Evolutionary conservation across 352 stramenopile genomes (phyloP), one percentile per base, ranked within the genome.

Genomic region (Thalassiosira livingstoniorum): DNA sequence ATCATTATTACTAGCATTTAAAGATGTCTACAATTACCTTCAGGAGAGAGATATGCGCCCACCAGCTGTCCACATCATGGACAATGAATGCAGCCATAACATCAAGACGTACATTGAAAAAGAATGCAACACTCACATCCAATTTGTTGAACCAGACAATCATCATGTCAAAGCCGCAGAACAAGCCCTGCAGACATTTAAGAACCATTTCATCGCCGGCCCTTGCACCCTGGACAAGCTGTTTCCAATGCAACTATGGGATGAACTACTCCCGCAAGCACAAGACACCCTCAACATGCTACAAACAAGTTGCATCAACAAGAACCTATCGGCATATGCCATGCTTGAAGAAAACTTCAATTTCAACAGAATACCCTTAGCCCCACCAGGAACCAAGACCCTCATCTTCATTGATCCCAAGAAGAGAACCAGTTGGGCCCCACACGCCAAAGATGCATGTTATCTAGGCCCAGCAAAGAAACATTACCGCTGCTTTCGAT

Each of bases 101-200:
- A 34, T 32, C 57, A 4, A 18, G 1, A 4, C 2, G 32, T 2
- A 18, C 29, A 42, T 65, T 65, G 2, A 42, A 65, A 65, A n/a
- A n/a, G n/a, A n/a, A n/a, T n/a, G 29, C 57, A 65, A 39, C 23
- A 10, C 27, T 65, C 1, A 65, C 23, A n/a, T n/a, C 23, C 23
- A 32, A 45, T 4, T 45, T 65, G 57, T n/a, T n/a, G n/a, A n/a
- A n/a, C n/a, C n/a, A n/a, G 57, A 65, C 57, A 65, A 65, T 3
- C 57, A 65, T 45, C 45, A 32, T 25, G 27, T 11, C 4, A 42
- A 43, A 65, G 27, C 27, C 4, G 15, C 45, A 27, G 2, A 39
- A 65, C 39, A 43, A 42, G 21, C n/a, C n/a, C n/a, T n/a, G n/a
- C n/a, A n/a, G n/a, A n/a, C n/a, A n/a, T n/a, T n/a, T n/a, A n/a